Evolutionary conservation across 2,329 filamentous ascomycete species (phyloP).

Genomic region (Apiospora malaysiana): DNA sequence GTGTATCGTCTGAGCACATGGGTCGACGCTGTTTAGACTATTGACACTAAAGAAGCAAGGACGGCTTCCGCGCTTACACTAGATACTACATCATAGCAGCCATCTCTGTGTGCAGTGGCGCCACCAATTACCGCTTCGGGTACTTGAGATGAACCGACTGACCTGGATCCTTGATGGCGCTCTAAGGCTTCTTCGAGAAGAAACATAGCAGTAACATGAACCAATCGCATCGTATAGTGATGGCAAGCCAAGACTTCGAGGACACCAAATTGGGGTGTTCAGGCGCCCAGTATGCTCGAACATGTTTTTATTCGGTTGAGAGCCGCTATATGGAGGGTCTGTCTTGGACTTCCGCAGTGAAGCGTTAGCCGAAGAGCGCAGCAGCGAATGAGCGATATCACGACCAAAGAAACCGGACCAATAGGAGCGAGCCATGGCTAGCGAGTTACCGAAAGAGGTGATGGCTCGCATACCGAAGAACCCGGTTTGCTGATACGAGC

Average conservation of each 20-base stretch:
- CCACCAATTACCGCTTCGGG: slow-evolving; percentile 1
- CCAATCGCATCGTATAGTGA: not conserved
- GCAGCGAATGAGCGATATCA: not conserved
- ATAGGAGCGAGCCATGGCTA: not conserved
- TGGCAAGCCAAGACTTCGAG: not conserved
- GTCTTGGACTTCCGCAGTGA: not conserved
- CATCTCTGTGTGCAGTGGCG: not conserved
- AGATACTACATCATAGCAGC: not conserved
- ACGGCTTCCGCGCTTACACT: not conserved
- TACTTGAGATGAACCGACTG: not conserved
- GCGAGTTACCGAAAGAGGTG: not conserved
- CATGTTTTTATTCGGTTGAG: not conserved
- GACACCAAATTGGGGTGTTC: not conserved
- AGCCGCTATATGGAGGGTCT: slow-evolving; percentile 1
- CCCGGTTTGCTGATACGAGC: not conserved
- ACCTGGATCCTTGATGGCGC: not conserved
- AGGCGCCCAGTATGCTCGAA: not conserved
- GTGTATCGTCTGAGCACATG: not conserved
- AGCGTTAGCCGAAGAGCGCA: not conserved
- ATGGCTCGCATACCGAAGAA: not conserved
- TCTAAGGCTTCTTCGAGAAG: not conserved
- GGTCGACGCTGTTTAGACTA: not conserved
- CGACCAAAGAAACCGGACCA: not conserved
- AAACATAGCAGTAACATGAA: not conserved
- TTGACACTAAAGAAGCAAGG: not conserved